Evolutionary conservation across 306 rosid species (phyloP), one percentile per base, ranked within the genome.

Genomic region (Purshia tridentata): DNA sequence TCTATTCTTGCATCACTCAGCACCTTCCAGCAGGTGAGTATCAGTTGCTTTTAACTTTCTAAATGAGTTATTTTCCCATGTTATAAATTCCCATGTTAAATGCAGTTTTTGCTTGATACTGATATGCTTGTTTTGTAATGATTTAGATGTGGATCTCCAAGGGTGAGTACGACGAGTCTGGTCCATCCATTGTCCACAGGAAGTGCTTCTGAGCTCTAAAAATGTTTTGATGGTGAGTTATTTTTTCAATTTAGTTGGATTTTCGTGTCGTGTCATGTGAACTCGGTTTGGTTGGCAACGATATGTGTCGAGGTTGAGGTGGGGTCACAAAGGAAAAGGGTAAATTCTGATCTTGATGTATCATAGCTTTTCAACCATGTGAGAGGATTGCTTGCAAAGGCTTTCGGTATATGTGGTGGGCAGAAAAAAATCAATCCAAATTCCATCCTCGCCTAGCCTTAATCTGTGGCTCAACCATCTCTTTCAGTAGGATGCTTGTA

Each of bases 1-100:
- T 93, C 98, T 46, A 93, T 93, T 79, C 98, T 93, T 57, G 98
- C 98, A 65, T 93, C 98, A 66, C 98, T 93, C 86, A 93, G 98
- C 77, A 93, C 98, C 93, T 93, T 93, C 92, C 97, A 93, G 86
- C 98, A 93, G 98, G 98, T 89, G 60, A 78, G 35, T 63, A 46
- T 72, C 48, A 4, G 56, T 59, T 10, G n/a, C 57, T 47, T 23
- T 65, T 29, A 58, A 29, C 44, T 11, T 70, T 18, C 6, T 9
- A 6, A 7, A 23, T 70, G 40, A 39, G 10, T 69, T 68, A 23
- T 57, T 40, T 58, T 44, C 11, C n/a, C 1, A 2, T 8, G 20
- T 9, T 16, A 6, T 2, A 9, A 10, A 42, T 4, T 5, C 6
- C 3, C 58, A 39, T 61, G 46, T 23, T 18, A 13, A 23, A 19